These are phyloP conservation scores for Annulohypoxylon moriforme DNA, from an alignment of 495 filamentous ascomycete species.

Conservation along the genomic window DNA sequence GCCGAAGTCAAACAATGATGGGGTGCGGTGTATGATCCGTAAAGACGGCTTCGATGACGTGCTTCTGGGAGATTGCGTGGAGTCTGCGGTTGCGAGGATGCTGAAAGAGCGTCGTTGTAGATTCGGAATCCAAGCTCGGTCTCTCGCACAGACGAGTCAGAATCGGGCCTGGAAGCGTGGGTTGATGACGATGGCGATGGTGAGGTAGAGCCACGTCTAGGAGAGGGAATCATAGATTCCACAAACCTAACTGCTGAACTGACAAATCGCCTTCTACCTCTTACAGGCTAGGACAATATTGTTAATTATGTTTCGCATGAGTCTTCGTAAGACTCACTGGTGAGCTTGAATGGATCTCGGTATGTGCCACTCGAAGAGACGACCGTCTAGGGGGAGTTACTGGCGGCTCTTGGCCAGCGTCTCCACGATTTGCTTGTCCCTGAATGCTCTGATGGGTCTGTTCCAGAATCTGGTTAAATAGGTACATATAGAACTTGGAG, in stretches of 20 bases:
- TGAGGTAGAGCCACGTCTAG: conserved; percentile 40
- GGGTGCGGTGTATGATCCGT: conserved; percentile 61
- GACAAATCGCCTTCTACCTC: conserved; percentile 39
- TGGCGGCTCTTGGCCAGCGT: conserved; percentile 29
- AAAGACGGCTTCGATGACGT: conserved; percentile 59
- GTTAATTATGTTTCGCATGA: neutral
- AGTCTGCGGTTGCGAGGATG: conserved; percentile 66
- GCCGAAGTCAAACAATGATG: conserved; percentile 33
- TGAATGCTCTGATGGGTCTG: conserved; percentile 25
- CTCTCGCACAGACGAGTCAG: conserved; percentile 13
- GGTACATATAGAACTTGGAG: neutral
- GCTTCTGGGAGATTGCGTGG: conserved; percentile 64
- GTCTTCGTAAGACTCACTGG: conserved; percentile 29
- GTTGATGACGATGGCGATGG: conserved; percentile 15
- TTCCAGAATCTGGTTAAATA: conserved; percentile 44
- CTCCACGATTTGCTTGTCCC: conserved; percentile 4
- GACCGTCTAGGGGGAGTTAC: conserved; percentile 44
- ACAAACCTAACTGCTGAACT: conserved; percentile 48
- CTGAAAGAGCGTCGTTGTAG: conserved; percentile 64
- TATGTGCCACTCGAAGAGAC: conserved; percentile 25
- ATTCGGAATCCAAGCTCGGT: conserved; percentile 46
- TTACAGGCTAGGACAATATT: conserved; percentile 23
- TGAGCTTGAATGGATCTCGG: conserved; percentile 24
- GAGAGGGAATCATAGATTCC: conserved; percentile 36
- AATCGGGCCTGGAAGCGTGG: conserved; percentile 10